phyloP scores from a whole-genome alignment of 2,329 filamentous ascomycete species.

The Xylariaceae sp. region DNA sequence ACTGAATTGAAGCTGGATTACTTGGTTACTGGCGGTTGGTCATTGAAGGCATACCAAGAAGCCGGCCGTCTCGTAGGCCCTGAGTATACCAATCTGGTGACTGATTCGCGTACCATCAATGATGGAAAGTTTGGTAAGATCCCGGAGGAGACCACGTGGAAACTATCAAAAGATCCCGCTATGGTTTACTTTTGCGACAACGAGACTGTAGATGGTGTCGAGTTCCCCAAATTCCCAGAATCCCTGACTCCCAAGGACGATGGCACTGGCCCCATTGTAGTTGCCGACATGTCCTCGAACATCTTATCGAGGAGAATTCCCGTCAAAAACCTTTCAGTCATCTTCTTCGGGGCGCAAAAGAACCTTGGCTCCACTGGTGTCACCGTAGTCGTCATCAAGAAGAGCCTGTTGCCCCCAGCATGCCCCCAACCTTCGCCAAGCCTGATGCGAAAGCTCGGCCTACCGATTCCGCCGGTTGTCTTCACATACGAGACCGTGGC shows the following conservation, averaged over 20 bases:
- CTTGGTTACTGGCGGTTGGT: constrained; percentile 87
- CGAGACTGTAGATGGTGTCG: constrained; percentile 90
- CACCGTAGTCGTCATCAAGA: constrained; percentile 80
- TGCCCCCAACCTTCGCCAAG: constrained; percentile 61
- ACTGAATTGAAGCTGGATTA: constrained; percentile 80
- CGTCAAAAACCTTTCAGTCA: constrained; percentile 71
- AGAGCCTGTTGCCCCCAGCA: constrained; percentile 68
- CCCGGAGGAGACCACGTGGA: constrained; percentile 73
- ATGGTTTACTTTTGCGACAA: constrained; percentile 92
- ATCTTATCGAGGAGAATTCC: constrained; percentile 80
- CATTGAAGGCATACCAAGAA: constrained; percentile 82
- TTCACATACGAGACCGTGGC: constrained; percentile 79
- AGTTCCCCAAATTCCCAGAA: constrained; percentile 71
- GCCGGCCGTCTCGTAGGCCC: constrained; percentile 71
- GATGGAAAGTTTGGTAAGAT: constrained; percentile 84
- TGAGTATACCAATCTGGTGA: constrained; percentile 74
- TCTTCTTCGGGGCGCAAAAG: constrained; percentile 95
- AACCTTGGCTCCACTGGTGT: constrained; percentile 85
- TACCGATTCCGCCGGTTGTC: constrained; percentile 76
- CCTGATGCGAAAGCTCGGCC: constrained; percentile 67
- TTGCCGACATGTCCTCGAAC: constrained; percentile 93
- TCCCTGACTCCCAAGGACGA: constrained; percentile 53
- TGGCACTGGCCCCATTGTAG: constrained; percentile 68
- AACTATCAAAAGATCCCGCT: constrained; percentile 61
- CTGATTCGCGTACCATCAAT: constrained; percentile 62